Conservation (phyloP, 2,329 filamentous ascomycete genomes). For the Teratosphaeria destructans region DNA sequence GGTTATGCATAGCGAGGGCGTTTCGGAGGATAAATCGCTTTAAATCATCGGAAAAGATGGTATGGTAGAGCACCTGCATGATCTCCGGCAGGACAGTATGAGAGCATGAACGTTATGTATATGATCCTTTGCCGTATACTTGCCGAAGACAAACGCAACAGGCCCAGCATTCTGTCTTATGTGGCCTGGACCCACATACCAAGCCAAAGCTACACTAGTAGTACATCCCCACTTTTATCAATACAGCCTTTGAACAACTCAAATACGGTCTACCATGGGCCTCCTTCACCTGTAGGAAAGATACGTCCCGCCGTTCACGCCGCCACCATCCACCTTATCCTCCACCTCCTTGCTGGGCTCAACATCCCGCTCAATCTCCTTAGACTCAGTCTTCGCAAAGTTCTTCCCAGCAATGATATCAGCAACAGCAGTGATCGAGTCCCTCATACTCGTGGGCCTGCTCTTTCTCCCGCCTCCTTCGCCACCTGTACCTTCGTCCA, state of each 20-base stretch:
- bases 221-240: too few relatives aligned
- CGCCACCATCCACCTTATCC: not conserved
- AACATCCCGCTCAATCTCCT: not conserved
- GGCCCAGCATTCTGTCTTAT: not conserved
- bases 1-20: not conserved
- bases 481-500: not conserved
- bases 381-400: not conserved
- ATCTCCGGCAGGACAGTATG: not conserved
- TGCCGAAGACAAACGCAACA: too few relatives aligned
- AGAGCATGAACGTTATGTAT: not conserved
- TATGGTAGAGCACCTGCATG: not conserved
- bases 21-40: not conserved
- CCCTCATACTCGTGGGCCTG: not conserved
- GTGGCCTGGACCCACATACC: too few relatives aligned
- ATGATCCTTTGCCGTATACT: not conserved
- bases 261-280: not conserved
- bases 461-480: not conserved
- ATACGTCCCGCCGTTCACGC: not conserved
- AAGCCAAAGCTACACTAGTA: too few relatives aligned
- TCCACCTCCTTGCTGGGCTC: not conserved
- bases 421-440: not conserved
- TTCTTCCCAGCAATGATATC: not conserved
- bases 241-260: too few relatives aligned
- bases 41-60: not conserved
- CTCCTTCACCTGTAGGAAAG: not conserved